Base-by-base conservation (phyloP, 2,329 filamentous ascomycete genomes). In the Orbilia blumenaviensis region DNA sequence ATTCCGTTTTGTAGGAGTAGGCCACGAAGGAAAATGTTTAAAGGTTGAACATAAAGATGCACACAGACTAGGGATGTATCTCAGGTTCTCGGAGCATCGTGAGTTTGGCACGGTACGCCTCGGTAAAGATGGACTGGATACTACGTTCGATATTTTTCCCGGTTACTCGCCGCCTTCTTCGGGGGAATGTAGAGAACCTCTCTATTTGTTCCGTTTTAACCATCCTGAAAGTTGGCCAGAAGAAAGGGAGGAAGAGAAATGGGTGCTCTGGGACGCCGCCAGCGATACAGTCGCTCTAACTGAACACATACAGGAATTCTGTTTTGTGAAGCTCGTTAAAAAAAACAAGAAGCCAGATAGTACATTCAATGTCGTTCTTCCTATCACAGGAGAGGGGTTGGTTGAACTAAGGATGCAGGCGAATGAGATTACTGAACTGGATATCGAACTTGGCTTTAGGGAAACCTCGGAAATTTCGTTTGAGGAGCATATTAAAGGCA, bases 201-300 rank as follows among this genome's bases (percentile, higher is more conserved):
- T 66, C n/a, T 66, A 66, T 23, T 21, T 66, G 14, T 66, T 66
- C 34, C 62, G 62, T 66, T 66, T 66, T 27, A 60, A 42, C 2
- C 34, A 41, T 18, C 54, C 54, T 27, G 10, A 10, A 6, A 12
- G 25, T 27, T 41, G 34, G 54, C 54, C 54, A 25, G 12, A 60
- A 29, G 14, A 2, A 42, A 56, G 29, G 29, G n/a, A 42, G 36
- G 10, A 36, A 9, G 46, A 66, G 21, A 66, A 66, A 66, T 66
- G 62, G 62, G 62, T 66, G 10, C 34, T 66, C 21, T 66, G 62
- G 62, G 46, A 66, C 34, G 32, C 32, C 34, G 9, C 34, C 18
- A 21, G 32, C 32, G 46, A 66, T 12, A 54, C 62, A 14, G 46
- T 66, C 46, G 14, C 32, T 66, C 46, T 66, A 25, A 54, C 34